Evolutionary conservation across 768 basidiomycete genomes (phyloP).

Genomic region (Tulasnella sp.): DNA sequence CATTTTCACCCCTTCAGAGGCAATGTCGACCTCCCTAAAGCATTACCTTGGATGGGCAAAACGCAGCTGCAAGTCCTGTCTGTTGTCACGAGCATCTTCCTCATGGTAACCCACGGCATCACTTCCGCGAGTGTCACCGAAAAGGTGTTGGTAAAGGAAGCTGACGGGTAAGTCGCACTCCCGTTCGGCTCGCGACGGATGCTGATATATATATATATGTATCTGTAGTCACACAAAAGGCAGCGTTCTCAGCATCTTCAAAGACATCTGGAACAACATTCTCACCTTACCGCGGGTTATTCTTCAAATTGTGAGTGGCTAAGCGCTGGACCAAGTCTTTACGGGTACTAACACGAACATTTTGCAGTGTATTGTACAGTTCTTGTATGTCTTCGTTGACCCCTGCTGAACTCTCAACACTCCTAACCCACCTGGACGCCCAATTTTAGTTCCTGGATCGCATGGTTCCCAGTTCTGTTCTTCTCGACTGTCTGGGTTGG

Average conservation of each 20-base stretch:
- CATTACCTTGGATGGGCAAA: slow-evolving; percentile 70
- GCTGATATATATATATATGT: neutral
- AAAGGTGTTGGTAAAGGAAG: slow-evolving; percentile 56
- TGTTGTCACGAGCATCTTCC: slow-evolving; percentile 62
- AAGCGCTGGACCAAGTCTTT: slow-evolving; percentile 18
- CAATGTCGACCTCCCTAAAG: slow-evolving; percentile 65
- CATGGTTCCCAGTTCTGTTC: slow-evolving; percentile 49
- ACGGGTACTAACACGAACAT: neutral
- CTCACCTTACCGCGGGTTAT: slow-evolving; percentile 67
- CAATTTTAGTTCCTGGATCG: slow-evolving; percentile 63
- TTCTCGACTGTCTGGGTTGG: slow-evolving; percentile 28
- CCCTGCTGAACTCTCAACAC: neutral
- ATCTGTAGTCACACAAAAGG: slow-evolving; percentile 31
- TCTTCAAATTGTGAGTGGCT: slow-evolving; percentile 65
- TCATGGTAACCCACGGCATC: slow-evolving; percentile 61
- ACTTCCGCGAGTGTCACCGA: slow-evolving; percentile 52
- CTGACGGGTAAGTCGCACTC: slow-evolving; percentile 32
- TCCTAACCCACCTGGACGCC: neutral
- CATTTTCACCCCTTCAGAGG: slow-evolving; percentile 52
- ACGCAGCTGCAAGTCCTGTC: slow-evolving; percentile 79
- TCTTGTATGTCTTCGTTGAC: slow-evolving; percentile 55
- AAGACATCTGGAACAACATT: slow-evolving; percentile 67
- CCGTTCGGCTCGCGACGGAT: neutral
- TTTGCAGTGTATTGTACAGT: slow-evolving; percentile 67
- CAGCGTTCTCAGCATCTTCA: slow-evolving; percentile 44